Percentiles rank a stretch among this genome's conserved stretches.
These are phyloP conservation scores for Eucalyptus paniculata DNA, from an alignment of 345 rosid genomes.

Conservation along the genomic window DNA sequence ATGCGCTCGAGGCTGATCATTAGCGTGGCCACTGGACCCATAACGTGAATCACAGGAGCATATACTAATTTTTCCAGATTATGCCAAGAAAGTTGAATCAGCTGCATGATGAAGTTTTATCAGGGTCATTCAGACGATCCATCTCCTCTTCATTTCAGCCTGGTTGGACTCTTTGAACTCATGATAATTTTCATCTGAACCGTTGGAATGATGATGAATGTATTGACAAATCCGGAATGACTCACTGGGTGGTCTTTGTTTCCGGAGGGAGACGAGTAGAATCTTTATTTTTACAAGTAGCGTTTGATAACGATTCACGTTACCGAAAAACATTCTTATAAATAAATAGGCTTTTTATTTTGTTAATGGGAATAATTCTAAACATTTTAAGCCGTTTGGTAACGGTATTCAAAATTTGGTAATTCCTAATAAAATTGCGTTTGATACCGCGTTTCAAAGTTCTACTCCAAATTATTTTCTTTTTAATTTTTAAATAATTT, in stretches of 20 bases:
- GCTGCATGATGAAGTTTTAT: neutral
- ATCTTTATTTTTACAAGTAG: too few relatives aligned
- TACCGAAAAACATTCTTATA: too few relatives aligned
- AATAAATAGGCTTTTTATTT: too few relatives aligned
- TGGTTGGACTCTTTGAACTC: neutral
- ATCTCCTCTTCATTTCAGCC: neutral
- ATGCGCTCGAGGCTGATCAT: neutral
- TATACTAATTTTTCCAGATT: neutral
- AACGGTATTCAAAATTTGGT: too few relatives aligned
- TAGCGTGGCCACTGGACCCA: neutral
- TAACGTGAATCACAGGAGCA: neutral
- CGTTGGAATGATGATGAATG: neutral
- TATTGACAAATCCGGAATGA: neutral
- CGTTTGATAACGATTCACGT: rapidly evolving
- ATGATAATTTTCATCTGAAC: neutral
- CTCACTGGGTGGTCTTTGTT: neutral
- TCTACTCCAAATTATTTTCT: too few relatives aligned
- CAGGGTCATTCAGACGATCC: neutral
- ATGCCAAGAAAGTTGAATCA: neutral
- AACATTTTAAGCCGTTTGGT: too few relatives aligned
- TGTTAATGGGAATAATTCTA: too few relatives aligned
- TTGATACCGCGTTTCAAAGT: too few relatives aligned
- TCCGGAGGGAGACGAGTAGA: neutral
- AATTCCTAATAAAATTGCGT: too few relatives aligned
- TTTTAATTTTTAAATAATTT: too few relatives aligned